Evolutionary conservation across 176 grass and related monocot species (phyloP).

Genomic region (Eragrostis curvula): DNA sequence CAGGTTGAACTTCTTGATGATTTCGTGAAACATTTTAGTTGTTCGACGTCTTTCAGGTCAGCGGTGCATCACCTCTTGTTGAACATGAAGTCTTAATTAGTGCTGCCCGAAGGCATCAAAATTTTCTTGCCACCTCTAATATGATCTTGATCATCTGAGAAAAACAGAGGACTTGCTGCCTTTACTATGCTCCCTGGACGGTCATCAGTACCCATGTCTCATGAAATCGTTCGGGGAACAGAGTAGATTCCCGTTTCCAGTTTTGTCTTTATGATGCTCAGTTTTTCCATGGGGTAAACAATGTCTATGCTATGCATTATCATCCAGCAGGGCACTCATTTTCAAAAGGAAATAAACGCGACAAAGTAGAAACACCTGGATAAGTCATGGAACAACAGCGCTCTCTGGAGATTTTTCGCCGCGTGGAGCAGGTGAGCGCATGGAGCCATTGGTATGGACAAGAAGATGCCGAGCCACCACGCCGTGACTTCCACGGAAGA

Average conservation of each 20-base stretch:
- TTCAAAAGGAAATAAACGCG: not conserved
- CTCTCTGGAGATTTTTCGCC: slow-evolving; percentile 1
- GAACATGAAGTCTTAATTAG: not conserved
- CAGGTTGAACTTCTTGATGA: too few relatives aligned
- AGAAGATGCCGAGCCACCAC: not conserved
- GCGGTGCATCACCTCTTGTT: not conserved
- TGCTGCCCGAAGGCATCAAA: not conserved
- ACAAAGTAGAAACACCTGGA: not conserved
- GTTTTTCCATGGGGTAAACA: slow-evolving; percentile 8
- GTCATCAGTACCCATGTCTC: too few relatives aligned
- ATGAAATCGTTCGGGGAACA: not conserved
- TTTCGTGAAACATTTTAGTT: too few relatives aligned
- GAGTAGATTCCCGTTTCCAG: not conserved
- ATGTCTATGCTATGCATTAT: not conserved
- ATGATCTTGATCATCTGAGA: not conserved
- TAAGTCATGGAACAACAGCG: not conserved
- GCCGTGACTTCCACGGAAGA: slow-evolving; percentile 12
- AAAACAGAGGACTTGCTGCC: not conserved
- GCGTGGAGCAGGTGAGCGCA: not conserved
- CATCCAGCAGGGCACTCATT: not conserved
- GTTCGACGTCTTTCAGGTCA: not conserved
- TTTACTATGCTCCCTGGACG: too few relatives aligned
- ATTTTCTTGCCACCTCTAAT: not conserved
- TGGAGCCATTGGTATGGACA: not conserved
- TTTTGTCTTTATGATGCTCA: not conserved